Percentiles rank a stretch among this genome's conserved stretches.
phyloP scores from a whole-genome alignment of 176 grass and related monocot species.

The maize (Zea mays) region DNA sequence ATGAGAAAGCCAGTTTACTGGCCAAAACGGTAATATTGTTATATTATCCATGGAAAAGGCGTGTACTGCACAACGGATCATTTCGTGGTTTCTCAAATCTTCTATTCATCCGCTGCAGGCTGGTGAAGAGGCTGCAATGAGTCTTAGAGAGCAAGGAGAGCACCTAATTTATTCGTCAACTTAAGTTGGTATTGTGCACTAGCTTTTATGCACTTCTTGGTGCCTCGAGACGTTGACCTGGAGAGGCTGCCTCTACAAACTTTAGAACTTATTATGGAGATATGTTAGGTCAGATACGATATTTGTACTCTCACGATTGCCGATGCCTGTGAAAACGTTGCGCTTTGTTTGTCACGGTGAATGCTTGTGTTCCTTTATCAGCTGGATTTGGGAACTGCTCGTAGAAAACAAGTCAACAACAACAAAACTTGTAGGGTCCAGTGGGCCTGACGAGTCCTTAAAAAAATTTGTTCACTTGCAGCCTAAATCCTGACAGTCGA shows the following conservation, averaged over 20 bases:
- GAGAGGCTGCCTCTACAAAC: conserved; percentile 31
- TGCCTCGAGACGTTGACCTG: conserved; percentile 11
- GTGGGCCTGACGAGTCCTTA: not conserved
- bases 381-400: conserved; percentile 10
- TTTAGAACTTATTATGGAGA: conserved; percentile 11
- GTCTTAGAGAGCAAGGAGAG: conserved; percentile 57
- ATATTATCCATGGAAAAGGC: not conserved
- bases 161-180: conserved; percentile 21
- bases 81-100: conserved; percentile 33
- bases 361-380: conserved; percentile 9
- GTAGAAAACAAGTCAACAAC: not conserved
- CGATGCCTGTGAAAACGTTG: conserved; percentile 15
- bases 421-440: not conserved
- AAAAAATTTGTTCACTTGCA: conserved; percentile 20
- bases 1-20: conserved; percentile 64
- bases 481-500: conserved; percentile 11
- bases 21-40: conserved; percentile 61
- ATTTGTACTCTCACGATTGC: conserved; percentile 8
- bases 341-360: conserved; percentile 1
- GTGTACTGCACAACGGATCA: conserved; percentile 20
- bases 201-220: conserved; percentile 20
- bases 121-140: conserved; percentile 45
- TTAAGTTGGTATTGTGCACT: conserved; percentile 8
- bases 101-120: conserved; percentile 48
- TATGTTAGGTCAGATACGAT: conserved; percentile 12